Percentiles rank a stretch among this genome's conserved stretches.
Evolutionary conservation across 768 basidiomycete genomes (phyloP).

Genomic region (Amanita inopinata): DNA sequence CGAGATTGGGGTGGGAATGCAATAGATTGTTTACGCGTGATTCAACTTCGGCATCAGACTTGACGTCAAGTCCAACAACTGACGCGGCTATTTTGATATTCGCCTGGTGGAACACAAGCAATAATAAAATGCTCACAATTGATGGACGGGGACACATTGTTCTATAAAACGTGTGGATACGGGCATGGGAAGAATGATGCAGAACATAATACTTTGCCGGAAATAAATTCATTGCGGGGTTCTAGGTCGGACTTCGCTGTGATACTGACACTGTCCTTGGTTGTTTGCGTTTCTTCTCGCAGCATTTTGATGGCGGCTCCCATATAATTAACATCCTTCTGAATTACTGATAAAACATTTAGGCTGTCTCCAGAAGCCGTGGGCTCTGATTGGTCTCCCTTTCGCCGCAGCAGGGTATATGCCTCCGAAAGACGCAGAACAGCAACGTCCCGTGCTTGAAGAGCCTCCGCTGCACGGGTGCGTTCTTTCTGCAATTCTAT

Average conservation of each 20-base stretch:
- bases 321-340: conserved; percentile 28
- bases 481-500: conserved; percentile 46
- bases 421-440: conserved; percentile 50
- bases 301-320: conserved; percentile 24
- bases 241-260: conserved; percentile 24
- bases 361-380: conserved; percentile 23
- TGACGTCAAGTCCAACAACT: background rate
- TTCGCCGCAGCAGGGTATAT: conserved; percentile 51
- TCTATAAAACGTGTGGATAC: conserved; percentile 3
- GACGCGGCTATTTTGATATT: background rate
- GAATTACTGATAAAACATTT: conserved; percentile 8
- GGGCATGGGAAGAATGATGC: background rate
- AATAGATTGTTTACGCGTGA: conserved; percentile 50
- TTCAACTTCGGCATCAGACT: conserved; percentile 41
- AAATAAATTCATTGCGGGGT: conserved; percentile 28
- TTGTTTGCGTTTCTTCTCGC: conserved; percentile 17
- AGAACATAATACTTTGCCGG: conserved; percentile 18
- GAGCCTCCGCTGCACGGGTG: conserved; percentile 43
- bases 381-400: conserved; percentile 38
- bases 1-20: conserved; percentile 1
- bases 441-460: conserved; percentile 53
- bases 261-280: background rate
- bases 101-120: background rate
- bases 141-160: conserved; percentile 14
- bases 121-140: background rate